Percentiles rank a stretch among this genome's conserved stretches.
phyloP scores from a whole-genome alignment of 208 protist species.

The Polymyxa betae region DNA sequence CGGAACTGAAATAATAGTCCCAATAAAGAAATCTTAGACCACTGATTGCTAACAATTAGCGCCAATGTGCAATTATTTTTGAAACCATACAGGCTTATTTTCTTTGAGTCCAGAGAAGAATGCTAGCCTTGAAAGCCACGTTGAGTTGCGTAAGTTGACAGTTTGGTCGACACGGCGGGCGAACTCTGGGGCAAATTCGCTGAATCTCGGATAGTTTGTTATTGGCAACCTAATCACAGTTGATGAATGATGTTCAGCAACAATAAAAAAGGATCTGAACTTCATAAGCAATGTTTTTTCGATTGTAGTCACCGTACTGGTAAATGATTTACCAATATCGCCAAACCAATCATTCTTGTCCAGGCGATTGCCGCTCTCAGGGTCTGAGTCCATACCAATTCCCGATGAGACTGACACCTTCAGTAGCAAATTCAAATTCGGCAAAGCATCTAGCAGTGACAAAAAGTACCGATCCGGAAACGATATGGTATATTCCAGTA shows the following conservation, averaged over 20 bases:
- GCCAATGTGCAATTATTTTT: neutral
- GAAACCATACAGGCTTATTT: neutral
- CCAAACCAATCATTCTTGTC: slow-evolving; percentile 32
- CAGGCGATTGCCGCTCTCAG: neutral
- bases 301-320: neutral
- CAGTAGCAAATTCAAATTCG: neutral
- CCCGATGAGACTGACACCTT: neutral
- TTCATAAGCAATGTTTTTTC: neutral
- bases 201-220: slow-evolving; percentile 26
- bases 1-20: slow-evolving; percentile 26
- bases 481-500: slow-evolving; percentile 2
- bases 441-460: neutral
- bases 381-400: neutral
- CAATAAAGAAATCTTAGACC: slow-evolving; percentile 43
- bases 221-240: neutral
- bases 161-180: slow-evolving; percentile 36
- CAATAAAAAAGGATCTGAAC: neutral
- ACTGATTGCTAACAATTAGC: neutral
- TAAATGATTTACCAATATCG: neutral
- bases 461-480: neutral
- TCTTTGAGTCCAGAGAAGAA: slow-evolving; percentile 38
- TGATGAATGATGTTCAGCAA: neutral
- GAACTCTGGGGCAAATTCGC: slow-evolving; percentile 21
- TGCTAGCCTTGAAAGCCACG: slow-evolving; percentile 21
- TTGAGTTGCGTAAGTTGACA: slow-evolving; percentile 34